Conservation (phyloP, 192 early-diverging fungal species). For the Entophlyctis luteolus region DNA sequence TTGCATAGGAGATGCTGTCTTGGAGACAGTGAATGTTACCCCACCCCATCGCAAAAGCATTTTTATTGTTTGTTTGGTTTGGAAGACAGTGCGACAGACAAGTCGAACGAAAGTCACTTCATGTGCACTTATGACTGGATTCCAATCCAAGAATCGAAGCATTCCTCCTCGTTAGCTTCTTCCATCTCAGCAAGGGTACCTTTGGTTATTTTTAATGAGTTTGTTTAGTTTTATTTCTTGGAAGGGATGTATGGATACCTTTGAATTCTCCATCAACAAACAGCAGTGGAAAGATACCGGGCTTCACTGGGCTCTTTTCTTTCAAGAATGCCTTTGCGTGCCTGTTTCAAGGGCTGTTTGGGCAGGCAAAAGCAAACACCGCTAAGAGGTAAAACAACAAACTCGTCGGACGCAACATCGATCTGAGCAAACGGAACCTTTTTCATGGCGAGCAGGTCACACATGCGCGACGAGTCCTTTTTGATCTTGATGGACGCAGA, state of each 20-base stretch:
- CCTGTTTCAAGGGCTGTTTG: not conserved
- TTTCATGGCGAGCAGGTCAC: slow-evolving; percentile 14
- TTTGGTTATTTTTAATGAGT: not conserved
- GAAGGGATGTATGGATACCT: not conserved
- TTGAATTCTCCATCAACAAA: slow-evolving; percentile 9
- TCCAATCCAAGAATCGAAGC: not conserved
- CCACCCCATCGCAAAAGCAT: not conserved
- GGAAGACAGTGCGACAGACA: not conserved
- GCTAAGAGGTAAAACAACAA: not conserved
- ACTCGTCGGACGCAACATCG: slow-evolving; percentile 9
- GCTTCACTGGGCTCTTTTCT: slow-evolving; percentile 2
- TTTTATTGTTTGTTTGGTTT: not conserved
- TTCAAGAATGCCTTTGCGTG: slow-evolving; percentile 10
- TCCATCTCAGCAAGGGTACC: slow-evolving; percentile 22
- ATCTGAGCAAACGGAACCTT: slow-evolving; percentile 15
- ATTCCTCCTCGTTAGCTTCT: slow-evolving; percentile 16
- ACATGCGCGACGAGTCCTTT: slow-evolving; percentile 11
- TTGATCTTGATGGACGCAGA: slow-evolving; percentile 5
- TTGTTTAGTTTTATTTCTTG: not conserved
- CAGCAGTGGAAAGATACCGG: slow-evolving; percentile 1
- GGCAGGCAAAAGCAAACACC: not conserved
- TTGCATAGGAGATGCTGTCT: too few species aligned
- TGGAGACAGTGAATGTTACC: not conserved
- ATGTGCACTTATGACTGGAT: not conserved
- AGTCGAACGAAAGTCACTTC: not conserved